Conservation (phyloP, 768 basidiomycete species). For the Brasilioporus rufonigricans region DNA sequence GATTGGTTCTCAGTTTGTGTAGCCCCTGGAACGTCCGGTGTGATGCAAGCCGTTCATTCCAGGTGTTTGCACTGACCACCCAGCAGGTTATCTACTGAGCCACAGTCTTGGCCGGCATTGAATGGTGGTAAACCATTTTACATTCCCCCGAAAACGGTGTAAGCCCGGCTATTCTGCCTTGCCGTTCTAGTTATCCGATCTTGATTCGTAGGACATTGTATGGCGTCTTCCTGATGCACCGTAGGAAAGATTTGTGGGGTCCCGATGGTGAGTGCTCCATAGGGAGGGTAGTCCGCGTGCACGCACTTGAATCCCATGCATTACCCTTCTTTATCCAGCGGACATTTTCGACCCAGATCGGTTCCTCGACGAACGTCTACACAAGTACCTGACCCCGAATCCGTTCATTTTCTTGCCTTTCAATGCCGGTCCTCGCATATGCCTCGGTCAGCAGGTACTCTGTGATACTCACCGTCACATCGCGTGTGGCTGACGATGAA, state of each 20-base stretch:
- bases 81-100: constrained; percentile 14
- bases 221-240: constrained; percentile 35
- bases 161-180: neutral
- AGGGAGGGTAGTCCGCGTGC: no score
- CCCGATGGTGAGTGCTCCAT: constrained; percentile 30
- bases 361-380: constrained; percentile 56
- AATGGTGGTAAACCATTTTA: constrained; percentile 47
- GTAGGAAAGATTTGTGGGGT: constrained; percentile 39
- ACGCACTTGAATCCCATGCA: no score
- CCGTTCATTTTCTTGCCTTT: no score
- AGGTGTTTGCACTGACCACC: neutral
- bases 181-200: neutral
- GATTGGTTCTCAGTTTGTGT: constrained; percentile 1
- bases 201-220: constrained; percentile 9
- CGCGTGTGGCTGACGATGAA: no score
- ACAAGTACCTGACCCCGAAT: no score
- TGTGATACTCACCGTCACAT: neutral
- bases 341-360: no score
- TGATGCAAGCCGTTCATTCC: neutral
- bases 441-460: no score
- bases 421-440: no score
- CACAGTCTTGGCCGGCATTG: constrained; percentile 16
- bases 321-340: constrained; percentile 32
- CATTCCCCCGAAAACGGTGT: constrained; percentile 42
- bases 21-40: constrained; percentile 27